Percentiles rank a stretch among this genome's conserved stretches.
phyloP scores from a whole-genome alignment of 1,284 basidiomycete species.

The Vanrija humicola region DNA sequence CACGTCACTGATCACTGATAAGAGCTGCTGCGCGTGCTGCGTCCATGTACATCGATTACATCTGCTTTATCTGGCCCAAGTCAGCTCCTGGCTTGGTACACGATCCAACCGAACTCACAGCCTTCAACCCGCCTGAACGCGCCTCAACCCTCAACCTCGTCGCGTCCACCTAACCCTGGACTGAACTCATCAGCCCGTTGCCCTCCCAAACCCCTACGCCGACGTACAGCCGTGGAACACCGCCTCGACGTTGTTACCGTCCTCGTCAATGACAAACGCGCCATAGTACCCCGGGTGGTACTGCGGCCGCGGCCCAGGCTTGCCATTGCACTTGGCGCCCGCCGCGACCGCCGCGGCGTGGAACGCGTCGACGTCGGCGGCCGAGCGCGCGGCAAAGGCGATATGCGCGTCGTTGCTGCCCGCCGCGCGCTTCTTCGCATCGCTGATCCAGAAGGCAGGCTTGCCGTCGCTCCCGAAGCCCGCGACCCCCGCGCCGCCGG shows the following conservation, averaged over 20 bases:
- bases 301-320: slow-evolving; percentile 9
- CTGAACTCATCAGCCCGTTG: too few species aligned
- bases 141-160: too few species aligned
- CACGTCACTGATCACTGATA: too few species aligned
- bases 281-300: slow-evolving; percentile 18
- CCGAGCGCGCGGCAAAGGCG: slow-evolving; percentile 2
- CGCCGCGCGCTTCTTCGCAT: not conserved
- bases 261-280: slow-evolving; percentile 12
- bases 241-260: slow-evolving; percentile 17
- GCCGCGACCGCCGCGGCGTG: slow-evolving; percentile 13
- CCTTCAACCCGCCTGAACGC: too few species aligned
- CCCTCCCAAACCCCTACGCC: too few species aligned
- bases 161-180: too few species aligned
- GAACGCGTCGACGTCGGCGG: slow-evolving; percentile 6
- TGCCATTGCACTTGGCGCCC: slow-evolving; percentile 11
- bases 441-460: slow-evolving; percentile 13
- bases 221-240: slow-evolving; percentile 8
- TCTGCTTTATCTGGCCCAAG: too few species aligned
- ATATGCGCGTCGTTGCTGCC: slow-evolving; percentile 2
- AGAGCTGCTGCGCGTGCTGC: too few species aligned
- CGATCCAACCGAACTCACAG: too few species aligned
- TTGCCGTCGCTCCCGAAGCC: slow-evolving; percentile 7
- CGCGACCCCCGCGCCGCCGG: not conserved
- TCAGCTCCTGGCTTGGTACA: too few species aligned
- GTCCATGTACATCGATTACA: too few species aligned